A percentile compares a stretch with the other conserved stretches of the same genome.
These are phyloP conservation scores for Pythium insidiosum DNA, from an alignment of 352 stramenopile species.

Conservation along the genomic window DNA sequence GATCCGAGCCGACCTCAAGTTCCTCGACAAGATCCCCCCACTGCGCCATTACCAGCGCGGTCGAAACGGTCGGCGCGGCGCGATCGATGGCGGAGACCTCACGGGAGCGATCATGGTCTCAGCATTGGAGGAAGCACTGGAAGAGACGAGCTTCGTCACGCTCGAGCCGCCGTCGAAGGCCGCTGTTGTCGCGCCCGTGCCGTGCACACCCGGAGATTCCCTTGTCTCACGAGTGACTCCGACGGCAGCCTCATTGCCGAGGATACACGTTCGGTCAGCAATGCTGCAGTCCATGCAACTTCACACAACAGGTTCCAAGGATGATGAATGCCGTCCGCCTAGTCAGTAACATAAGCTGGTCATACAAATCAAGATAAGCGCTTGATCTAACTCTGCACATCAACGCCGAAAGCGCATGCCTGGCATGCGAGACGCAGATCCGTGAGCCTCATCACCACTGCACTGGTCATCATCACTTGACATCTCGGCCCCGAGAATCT, in stretches of 20 bases:
- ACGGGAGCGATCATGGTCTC: conserved; percentile 32
- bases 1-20: conserved; percentile 43
- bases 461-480: conserved; percentile 8
- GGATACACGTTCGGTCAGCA: too few species aligned
- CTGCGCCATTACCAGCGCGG: conserved; percentile 52
- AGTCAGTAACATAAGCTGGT: conserved; percentile 5
- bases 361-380: background rate
- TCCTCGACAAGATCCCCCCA: conserved; percentile 60
- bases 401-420: too few species aligned
- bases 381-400: too few species aligned
- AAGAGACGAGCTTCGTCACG: conserved; percentile 64
- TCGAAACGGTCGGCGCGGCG: conserved; percentile 46
- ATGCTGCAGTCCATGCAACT: too few species aligned
- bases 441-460: conserved; percentile 4
- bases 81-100: conserved; percentile 43
- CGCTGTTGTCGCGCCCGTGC: conserved; percentile 34
- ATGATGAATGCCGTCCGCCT: conserved; percentile 17
- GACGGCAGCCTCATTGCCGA: too few species aligned
- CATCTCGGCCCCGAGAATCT: conserved; percentile 40
- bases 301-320: too few species aligned
- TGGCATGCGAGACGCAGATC: too few species aligned
- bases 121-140: conserved; percentile 57
- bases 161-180: conserved; percentile 24
- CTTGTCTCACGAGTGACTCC: too few species aligned
- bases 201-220: too few species aligned